Base-by-base conservation (phyloP, 2,329 filamentous ascomycete species). In the Pseudocercospora fuligena region DNA sequence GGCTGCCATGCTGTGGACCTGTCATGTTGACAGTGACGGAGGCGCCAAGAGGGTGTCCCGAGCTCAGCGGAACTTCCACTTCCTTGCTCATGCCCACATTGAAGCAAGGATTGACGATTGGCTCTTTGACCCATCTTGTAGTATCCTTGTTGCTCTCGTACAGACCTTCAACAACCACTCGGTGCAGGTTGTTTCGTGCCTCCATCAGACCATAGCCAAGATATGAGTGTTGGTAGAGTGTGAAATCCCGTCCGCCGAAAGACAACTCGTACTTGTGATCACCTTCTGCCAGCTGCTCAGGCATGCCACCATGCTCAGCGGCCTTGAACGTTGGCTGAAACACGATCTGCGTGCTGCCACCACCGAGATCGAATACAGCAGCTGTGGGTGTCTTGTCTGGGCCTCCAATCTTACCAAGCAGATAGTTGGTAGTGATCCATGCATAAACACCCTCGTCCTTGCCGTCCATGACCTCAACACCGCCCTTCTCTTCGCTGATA, bases 401-500 rank as follows among this genome's bases (percentile, higher is more conserved):
- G 11, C 92, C 92, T 66, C 95, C 95, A 80, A 99, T 98, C 83
- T 98, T 98, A 76, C 94, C 94, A 25, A 99, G 88, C 47, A 99
- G 90, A 81, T 99, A 99, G 85, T 99, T 99, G 72, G 93, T 95
- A 6, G 95, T 99, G 79, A 99, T 97, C 95, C 95, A 99, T 61
- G 95, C 96, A 78, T 97, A 99, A 31, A 99, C 94, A 78, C 95
- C 95, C 82, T 99, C 95, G 76, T 97, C 92, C 60, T 92, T 93
- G 69, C 95, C 95, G 75, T 97, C 94, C 95, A 99, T 99, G 79
- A 99, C 96, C 69, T 93, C 88, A 29, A 99, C 93, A 64, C 96
- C 95, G 63, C 92, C 89, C 73, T 94, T 90, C 75, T 93, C 92
- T 70, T 89, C 86, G 12, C 92, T 90, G 64, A 99, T 91, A 49